Conservation (phyloP, 768 basidiomycete genomes). For the Amanita polypyramis region DNA sequence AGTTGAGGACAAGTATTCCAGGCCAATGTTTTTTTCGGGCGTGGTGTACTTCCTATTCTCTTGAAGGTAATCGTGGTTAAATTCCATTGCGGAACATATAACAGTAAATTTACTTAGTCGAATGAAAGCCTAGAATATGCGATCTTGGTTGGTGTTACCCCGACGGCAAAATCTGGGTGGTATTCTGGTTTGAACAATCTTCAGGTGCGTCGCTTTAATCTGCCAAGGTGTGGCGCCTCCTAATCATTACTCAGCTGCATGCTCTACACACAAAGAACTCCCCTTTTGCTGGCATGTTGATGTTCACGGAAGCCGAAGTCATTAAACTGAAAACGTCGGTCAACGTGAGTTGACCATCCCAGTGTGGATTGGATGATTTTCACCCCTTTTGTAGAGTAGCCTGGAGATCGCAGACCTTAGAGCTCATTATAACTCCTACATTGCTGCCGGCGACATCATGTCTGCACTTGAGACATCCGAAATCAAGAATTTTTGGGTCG, state of each 20-base stretch:
- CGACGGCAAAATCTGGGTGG: conserved; percentile 11
- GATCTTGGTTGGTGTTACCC: conserved; percentile 10
- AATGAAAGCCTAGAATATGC: conserved; percentile 8
- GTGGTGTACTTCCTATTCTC: conserved; percentile 10
- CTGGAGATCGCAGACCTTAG: conserved; percentile 9
- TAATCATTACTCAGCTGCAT: conserved; percentile 10
- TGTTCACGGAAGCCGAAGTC: conserved; percentile 11
- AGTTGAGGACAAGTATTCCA: conserved; percentile 10
- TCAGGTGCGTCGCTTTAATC: conserved; percentile 10
- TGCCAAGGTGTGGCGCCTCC: conserved; percentile 6
- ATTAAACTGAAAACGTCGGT: conserved; percentile 5
- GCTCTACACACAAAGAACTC: conserved; percentile 8
- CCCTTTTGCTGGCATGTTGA: conserved; percentile 9
- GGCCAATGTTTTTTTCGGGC: conserved; percentile 11
- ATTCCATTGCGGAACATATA: conserved; percentile 7
- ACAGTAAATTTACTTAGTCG: conserved; percentile 7
- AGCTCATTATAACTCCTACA: conserved; percentile 10
- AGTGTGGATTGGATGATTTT: conserved; percentile 1
- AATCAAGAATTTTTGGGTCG: conserved; percentile 10
- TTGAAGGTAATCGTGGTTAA: conserved; percentile 11
- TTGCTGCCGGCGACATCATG: conserved; percentile 10
- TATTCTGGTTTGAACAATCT: conserved; percentile 11
- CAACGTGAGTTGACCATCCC: conserved; percentile 6
- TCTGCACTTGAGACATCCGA: conserved; percentile 5
- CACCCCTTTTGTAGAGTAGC: conserved; percentile 3